Conservation (phyloP, 2,329 filamentous ascomycete genomes). For the Exophiala calicioides region DNA sequence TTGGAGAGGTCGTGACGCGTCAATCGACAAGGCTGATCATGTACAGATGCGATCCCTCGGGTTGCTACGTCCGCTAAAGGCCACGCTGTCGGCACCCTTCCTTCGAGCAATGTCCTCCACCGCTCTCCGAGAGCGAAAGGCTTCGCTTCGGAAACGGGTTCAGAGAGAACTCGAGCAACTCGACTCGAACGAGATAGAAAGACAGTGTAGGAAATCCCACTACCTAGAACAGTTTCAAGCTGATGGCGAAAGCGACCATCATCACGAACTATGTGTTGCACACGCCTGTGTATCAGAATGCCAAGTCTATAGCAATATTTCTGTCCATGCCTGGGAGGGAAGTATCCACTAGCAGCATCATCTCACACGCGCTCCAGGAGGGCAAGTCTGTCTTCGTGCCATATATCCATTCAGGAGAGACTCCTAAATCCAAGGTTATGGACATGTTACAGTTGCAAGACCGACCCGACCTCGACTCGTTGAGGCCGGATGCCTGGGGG, state of each 20-base stretch:
- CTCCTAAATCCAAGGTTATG: conserved; percentile 68
- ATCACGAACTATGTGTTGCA: conserved; percentile 66
- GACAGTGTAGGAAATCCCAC: conserved; percentile 28
- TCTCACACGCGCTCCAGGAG: conserved; percentile 71
- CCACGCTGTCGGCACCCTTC: background rate
- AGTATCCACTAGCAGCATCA: conserved; percentile 79
- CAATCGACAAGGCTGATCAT: conserved; percentile 4
- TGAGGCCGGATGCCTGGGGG: conserved; percentile 82
- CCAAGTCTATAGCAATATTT: conserved; percentile 78
- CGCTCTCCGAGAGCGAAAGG: conserved; percentile 27
- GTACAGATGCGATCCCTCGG: conserved; percentile 5
- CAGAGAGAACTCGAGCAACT: conserved; percentile 21
- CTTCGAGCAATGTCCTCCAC: conserved; percentile 16
- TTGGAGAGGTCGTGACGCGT: no score
- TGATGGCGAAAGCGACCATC: conserved; percentile 57
- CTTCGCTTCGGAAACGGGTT: conserved; percentile 28
- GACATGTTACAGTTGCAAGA: conserved; percentile 84
- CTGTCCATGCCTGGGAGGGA: conserved; percentile 90
- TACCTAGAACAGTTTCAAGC: conserved; percentile 15
- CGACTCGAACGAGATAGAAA: conserved; percentile 22
- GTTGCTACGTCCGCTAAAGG: conserved; percentile 14
- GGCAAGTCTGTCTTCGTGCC: conserved; percentile 91
- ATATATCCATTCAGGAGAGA: conserved; percentile 65
- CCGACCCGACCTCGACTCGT: conserved; percentile 72
- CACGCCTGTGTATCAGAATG: conserved; percentile 73